Percentiles rank a stretch among this genome's conserved stretches.
Evolutionary conservation across 2,329 filamentous ascomycete species (phyloP).

Genomic region (Aurifilum marmelostoma): DNA sequence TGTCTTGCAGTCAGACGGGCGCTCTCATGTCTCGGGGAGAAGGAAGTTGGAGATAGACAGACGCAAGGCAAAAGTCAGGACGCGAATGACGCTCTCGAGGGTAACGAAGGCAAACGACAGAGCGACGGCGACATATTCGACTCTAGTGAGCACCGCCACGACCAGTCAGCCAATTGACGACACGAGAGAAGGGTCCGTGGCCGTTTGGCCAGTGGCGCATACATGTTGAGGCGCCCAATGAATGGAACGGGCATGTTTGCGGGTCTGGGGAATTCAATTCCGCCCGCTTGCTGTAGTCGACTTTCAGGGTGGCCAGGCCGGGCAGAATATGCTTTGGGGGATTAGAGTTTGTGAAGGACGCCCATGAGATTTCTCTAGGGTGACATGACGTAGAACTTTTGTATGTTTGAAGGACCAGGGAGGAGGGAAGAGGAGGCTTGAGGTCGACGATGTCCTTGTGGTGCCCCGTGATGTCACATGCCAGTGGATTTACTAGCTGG

Average conservation of each 20-base stretch:
- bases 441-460: not conserved
- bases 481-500: constrained; percentile 6
- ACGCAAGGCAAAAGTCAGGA: constrained; percentile 89
- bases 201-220: constrained; percentile 37
- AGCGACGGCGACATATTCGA: constrained; percentile 85
- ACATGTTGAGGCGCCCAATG: constrained; percentile 57
- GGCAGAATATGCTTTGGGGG: not conserved
- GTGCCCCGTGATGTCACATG: constrained; percentile 10
- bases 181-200: not conserved
- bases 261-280: not conserved
- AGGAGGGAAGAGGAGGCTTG: not conserved
- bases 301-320: not conserved
- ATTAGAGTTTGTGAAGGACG: not conserved
- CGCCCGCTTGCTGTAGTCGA: not conserved
- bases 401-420: not conserved
- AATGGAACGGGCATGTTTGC: constrained; percentile 55
- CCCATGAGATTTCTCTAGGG: not conserved
- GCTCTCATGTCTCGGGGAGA: not conserved
- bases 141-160: constrained; percentile 47
- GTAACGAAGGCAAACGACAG: constrained; percentile 82
- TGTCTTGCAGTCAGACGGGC: constrained; percentile 41
- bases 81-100: constrained; percentile 79
- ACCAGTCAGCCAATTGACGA: not conserved
- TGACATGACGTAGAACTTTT: constrained; percentile 20
- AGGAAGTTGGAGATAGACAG: constrained; percentile 41